These are phyloP conservation scores for Sporisorium iseilematis-ciliati DNA, from an alignment of 1,284 basidiomycete genomes.

Conservation along the genomic window DNA sequence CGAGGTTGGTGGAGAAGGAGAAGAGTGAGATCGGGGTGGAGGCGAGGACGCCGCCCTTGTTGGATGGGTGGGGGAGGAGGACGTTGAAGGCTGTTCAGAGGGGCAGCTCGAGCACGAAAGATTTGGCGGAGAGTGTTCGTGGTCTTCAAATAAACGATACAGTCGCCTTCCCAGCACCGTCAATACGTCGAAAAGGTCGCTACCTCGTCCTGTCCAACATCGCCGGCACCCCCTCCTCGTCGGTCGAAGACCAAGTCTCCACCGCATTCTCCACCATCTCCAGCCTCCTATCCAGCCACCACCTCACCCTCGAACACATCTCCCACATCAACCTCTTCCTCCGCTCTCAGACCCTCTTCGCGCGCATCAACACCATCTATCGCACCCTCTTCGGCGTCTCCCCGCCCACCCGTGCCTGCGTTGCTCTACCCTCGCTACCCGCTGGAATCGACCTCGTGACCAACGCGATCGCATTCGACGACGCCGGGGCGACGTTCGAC, in stretches of 20 bases:
- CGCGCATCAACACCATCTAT: slow-evolving; percentile 74
- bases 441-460: slow-evolving; percentile 22
- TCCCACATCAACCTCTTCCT: slow-evolving; percentile 86
- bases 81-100: slow-evolving; percentile 33
- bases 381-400: slow-evolving; percentile 85
- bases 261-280: slow-evolving; percentile 23
- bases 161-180: slow-evolving; percentile 7
- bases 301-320: slow-evolving; percentile 73
- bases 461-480: slow-evolving; percentile 29
- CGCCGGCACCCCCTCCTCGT: slow-evolving; percentile 13
- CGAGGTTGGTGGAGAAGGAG: slow-evolving; percentile 54
- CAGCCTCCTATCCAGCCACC: slow-evolving; percentile 6
- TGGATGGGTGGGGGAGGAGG: slow-evolving; percentile 46
- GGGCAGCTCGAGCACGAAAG: no score
- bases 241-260: slow-evolving; percentile 30
- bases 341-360: slow-evolving; percentile 70
- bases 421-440: slow-evolving; percentile 74
- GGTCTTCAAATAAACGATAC: not conserved
- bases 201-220: slow-evolving; percentile 39
- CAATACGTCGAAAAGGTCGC: slow-evolving; percentile 23
- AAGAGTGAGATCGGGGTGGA: not conserved
- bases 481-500: slow-evolving; percentile 10
- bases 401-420: slow-evolving; percentile 91
- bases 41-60: slow-evolving; percentile 13
- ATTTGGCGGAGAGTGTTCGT: not conserved